Conservation (phyloP, 306 rosid species). For the Prunus mongolica region DNA sequence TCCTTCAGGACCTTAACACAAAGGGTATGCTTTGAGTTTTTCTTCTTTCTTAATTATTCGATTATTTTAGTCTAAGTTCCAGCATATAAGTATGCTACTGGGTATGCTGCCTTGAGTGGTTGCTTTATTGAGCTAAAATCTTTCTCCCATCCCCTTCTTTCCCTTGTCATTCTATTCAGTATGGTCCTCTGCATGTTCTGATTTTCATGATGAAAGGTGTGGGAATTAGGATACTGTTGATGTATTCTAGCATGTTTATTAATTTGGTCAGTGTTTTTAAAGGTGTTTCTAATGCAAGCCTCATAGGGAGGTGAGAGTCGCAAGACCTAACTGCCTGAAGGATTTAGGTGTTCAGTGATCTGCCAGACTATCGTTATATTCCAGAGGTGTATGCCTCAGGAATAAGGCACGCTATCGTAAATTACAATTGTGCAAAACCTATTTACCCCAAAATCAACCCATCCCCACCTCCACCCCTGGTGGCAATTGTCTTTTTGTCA, state of each 20-base stretch:
- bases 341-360: too few relatives aligned
- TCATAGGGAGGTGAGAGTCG: background rate
- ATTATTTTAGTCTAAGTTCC: background rate
- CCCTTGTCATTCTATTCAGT: background rate
- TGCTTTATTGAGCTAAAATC: background rate
- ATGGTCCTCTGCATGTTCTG: background rate
- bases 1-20: background rate
- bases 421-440: too few relatives aligned
- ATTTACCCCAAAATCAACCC: too few relatives aligned
- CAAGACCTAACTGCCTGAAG: too few relatives aligned
- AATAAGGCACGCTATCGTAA: too few relatives aligned
- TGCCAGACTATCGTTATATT: too few relatives aligned
- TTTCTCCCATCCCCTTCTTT: background rate
- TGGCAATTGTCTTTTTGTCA: too few relatives aligned
- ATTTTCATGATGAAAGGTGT: background rate
- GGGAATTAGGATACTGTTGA: background rate
- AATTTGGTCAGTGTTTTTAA: background rate
- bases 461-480: too few relatives aligned
- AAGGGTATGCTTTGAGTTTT: slow-evolving; percentile 18
- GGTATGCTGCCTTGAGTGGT: background rate
- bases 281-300: background rate
- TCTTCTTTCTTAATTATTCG: background rate
- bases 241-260: background rate
- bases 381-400: too few relatives aligned
- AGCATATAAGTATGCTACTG: slow-evolving; percentile 7